Percentiles rank a stretch among this genome's conserved stretches.
These are phyloP conservation scores for Crithidia thermophila DNA, from an alignment of 208 protist genomes.

Conservation along the genomic window DNA sequence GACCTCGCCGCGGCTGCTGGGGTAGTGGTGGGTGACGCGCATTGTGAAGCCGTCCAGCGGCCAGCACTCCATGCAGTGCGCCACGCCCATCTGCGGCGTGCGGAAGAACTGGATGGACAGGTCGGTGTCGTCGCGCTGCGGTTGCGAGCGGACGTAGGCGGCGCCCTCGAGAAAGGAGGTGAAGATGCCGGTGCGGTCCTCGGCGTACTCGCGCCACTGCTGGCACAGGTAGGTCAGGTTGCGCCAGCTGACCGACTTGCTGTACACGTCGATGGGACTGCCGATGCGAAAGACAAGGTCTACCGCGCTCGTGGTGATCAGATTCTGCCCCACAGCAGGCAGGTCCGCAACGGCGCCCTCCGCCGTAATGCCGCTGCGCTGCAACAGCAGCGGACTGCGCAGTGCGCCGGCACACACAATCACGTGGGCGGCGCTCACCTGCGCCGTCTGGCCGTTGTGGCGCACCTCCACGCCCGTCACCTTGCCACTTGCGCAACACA, in stretches of 20 bases:
- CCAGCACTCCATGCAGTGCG: constrained; percentile 27
- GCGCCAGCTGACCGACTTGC: constrained; percentile 69
- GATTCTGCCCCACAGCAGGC: constrained; percentile 55
- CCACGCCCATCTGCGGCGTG: constrained; percentile 54
- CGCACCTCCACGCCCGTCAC: constrained; percentile 33
- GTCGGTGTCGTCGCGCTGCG: constrained; percentile 33
- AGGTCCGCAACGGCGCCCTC: constrained; percentile 44
- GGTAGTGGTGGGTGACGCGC: constrained; percentile 75
- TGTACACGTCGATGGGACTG: constrained; percentile 31
- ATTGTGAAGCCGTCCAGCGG: constrained; percentile 64
- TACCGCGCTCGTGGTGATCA: constrained; percentile 52
- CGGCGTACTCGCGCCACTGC: constrained; percentile 79
- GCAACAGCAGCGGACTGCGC: constrained; percentile 59
- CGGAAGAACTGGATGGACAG: constrained; percentile 67
- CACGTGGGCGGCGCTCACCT: constrained; percentile 27
- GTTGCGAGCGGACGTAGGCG: constrained; percentile 59
- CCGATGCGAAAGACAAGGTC: constrained; percentile 59
- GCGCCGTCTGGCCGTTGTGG: not conserved
- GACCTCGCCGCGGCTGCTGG: constrained; percentile 58
- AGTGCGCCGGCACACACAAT: constrained; percentile 58
- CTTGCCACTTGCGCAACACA: constrained; percentile 31
- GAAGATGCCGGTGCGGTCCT: constrained; percentile 65
- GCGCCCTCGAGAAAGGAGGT: constrained; percentile 57
- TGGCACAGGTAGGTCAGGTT: constrained; percentile 55
- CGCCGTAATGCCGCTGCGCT: constrained; percentile 60